Base-by-base conservation (phyloP, 306 rosid genomes). In the Cucumis sativus region DNA sequence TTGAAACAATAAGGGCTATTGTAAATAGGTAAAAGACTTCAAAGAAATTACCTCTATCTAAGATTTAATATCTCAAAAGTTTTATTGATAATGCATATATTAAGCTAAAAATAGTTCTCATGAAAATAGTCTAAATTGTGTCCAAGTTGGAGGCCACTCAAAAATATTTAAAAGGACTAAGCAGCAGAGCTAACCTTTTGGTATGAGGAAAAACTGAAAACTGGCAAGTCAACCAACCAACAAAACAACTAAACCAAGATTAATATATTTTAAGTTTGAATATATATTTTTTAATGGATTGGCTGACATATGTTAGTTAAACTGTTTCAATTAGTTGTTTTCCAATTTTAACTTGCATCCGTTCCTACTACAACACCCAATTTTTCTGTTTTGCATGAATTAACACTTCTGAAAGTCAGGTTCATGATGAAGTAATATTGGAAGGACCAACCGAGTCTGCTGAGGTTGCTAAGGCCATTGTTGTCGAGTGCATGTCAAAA, bases 381-480 rank as follows among this genome's bases (percentile, higher is more conserved):
- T 16, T 63, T 21, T n/a, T n/a, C 55, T 41, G 25, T 65, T 8
- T 7, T 55, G 23, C 49, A 83, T 59, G 60, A 78, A 41, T 23
- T 82, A 28, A 18, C 33, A 30, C 41, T 63, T 47, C 8, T 77
- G 55, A 71, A 71, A 80, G 56, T 20, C 86, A 93, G 98, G 96
- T 93, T 80, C 98, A 91, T 79, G 98, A 95, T 82, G 97, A 95
- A 89, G 97, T 92, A 77, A 95, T 95, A 79, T 83, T 95, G 84
- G 98, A 95, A 89, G 98, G 98, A 72, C 98, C 98, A 43, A 84
- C 87, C 3, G 96, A 90, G 54, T 88, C 97, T 0, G 97, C 93
- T 1, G 93, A 90, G 84, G 83, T 86, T 52, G 98, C 98, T 0
- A 95, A 92, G 90, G 88, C 88, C 78, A 86, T 95, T 84, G 97